phyloP scores from a whole-genome alignment of 306 rosid genomes.

The Oxytropis ochrocephala region DNA sequence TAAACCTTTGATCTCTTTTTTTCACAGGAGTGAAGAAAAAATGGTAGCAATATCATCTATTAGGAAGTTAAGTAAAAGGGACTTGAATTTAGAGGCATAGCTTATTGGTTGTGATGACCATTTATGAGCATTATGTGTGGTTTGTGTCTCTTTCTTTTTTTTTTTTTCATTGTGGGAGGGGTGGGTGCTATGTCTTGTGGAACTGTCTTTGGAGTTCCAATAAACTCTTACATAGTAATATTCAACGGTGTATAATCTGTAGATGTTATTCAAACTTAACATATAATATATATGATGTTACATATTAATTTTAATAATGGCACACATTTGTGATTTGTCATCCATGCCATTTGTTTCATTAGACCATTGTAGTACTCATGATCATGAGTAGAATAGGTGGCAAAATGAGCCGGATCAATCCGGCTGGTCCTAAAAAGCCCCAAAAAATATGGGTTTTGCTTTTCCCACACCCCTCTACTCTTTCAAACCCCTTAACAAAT shows the following conservation, averaged over 20 bases:
- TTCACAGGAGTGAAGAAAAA: conserved; percentile 27
- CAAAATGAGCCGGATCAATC: too few relatives aligned
- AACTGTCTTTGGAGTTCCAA: neutral
- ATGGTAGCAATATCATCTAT: neutral
- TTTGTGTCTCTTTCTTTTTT: neutral
- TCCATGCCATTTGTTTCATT: neutral
- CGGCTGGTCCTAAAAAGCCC: too few relatives aligned
- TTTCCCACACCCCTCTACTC: too few relatives aligned
- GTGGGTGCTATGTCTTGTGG: neutral
- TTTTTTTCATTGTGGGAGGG: neutral
- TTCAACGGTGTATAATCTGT: neutral
- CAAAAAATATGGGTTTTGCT: too few relatives aligned
- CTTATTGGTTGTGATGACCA: neutral
- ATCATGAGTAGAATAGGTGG: too few relatives aligned
- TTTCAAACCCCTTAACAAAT: too few relatives aligned
- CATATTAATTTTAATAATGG: neutral
- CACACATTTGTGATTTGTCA: neutral
- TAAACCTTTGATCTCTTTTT: neutral
- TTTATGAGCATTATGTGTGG: neutral
- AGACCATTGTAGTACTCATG: neutral
- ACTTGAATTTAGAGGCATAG: neutral
- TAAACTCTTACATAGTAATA: neutral
- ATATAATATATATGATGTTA: neutral
- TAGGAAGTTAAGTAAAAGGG: conserved; percentile 1
- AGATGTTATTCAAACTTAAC: neutral